A percentile compares a stretch with the other conserved stretches of the same genome.
phyloP scores from a whole-genome alignment of 2,329 filamentous ascomycete genomes.

The Rugonectria rugulosa region DNA sequence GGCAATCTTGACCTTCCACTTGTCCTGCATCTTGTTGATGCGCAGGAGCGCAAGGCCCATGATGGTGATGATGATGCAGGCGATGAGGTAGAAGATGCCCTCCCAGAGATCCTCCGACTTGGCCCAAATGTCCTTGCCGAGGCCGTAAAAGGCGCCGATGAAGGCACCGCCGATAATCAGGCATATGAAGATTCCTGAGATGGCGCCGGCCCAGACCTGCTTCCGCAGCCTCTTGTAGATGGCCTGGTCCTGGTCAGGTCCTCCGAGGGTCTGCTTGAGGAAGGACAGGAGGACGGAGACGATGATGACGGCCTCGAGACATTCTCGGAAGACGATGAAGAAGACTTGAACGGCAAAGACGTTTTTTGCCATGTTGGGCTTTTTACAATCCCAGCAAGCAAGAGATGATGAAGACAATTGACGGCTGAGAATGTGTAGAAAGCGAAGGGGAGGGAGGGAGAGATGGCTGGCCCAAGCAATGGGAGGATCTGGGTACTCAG shows the following conservation, averaged over 20 bases:
- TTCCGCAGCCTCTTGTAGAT: conserved; percentile 71
- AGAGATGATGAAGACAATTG: background rate
- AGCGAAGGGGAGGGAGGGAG: background rate
- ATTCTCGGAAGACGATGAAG: conserved; percentile 85
- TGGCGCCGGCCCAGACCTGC: conserved; percentile 73
- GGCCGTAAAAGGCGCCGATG: conserved; percentile 73
- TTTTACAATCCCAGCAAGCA: background rate
- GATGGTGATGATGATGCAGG: conserved; percentile 74
- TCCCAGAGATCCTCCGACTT: conserved; percentile 75
- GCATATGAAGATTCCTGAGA: conserved; percentile 65
- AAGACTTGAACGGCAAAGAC: conserved; percentile 80
- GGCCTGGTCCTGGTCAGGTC: conserved; percentile 62
- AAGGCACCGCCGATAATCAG: conserved; percentile 68
- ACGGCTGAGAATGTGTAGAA: background rate
- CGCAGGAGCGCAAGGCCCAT: conserved; percentile 79
- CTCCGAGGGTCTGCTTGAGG: conserved; percentile 75
- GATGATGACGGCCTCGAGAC: conserved; percentile 79
- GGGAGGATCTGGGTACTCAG: too few relatives aligned
- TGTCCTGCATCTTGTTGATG: conserved; percentile 77
- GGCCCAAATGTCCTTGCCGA: conserved; percentile 68
- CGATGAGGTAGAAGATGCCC: conserved; percentile 72
- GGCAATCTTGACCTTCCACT: conserved; percentile 78
- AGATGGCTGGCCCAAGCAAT: too few relatives aligned
- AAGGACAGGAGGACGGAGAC: conserved; percentile 82
- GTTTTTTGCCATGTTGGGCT: conserved; percentile 61